Evolutionary conservation across 768 basidiomycete genomes (phyloP).

Genomic region (Bullera alba): DNA sequence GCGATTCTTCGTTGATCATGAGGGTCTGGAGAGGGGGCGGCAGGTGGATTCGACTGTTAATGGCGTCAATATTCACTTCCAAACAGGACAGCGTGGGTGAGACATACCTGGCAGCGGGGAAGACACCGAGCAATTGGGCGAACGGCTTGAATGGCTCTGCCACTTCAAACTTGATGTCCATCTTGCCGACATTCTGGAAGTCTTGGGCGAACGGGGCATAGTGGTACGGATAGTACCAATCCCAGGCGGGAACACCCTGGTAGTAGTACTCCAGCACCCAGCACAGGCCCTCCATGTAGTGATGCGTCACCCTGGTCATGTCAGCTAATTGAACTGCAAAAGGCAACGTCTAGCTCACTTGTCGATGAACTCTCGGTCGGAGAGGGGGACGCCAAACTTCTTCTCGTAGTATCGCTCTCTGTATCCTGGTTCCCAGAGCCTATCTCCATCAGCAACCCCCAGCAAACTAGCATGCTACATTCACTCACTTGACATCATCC

Average conservation of each 20-base stretch:
- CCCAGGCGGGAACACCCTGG: constrained; percentile 92
- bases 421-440: constrained; percentile 94
- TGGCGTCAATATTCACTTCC: constrained; percentile 2
- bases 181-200: constrained; percentile 68
- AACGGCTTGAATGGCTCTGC: constrained; percentile 93
- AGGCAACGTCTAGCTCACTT: constrained; percentile 52
- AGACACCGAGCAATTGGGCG: constrained; percentile 97
- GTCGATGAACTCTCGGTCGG: constrained; percentile 66
- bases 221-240: constrained; percentile 98
- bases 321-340: constrained; percentile 1
- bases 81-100: not conserved
- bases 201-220: constrained; percentile 97
- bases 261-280: constrained; percentile 99
- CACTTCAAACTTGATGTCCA: constrained; percentile 70
- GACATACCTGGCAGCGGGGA: constrained; percentile 71
- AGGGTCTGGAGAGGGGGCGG: constrained; percentile 75
- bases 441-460: constrained; percentile 38
- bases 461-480: not conserved
- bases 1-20: constrained; percentile 79
- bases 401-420: constrained; percentile 87
- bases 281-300: constrained; percentile 86
- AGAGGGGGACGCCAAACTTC: constrained; percentile 74
- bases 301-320: constrained; percentile 59
- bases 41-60: constrained; percentile 71
- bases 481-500: constrained; percentile 77